A percentile compares a stretch with the other conserved stretches of the same genome.
Conservation (phyloP, 768 basidiomycete genomes). For the Lactarius tabidus region DNA sequence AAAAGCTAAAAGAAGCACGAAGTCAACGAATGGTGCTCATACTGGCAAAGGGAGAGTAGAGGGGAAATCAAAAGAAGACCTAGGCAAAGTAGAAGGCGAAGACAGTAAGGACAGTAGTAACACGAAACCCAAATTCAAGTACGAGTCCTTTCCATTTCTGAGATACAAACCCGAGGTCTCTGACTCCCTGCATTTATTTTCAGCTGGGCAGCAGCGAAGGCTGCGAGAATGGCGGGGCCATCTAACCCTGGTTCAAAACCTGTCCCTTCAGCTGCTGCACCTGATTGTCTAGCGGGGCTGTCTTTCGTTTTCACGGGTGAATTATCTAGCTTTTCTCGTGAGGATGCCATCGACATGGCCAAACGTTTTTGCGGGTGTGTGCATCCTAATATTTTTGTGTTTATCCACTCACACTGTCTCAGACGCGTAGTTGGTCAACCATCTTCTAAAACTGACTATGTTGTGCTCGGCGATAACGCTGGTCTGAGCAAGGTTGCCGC, state of each 20-base stretch:
- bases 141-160: slow-evolving; percentile 17
- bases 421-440: slow-evolving; percentile 87
- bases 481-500: slow-evolving; percentile 85
- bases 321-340: slow-evolving; percentile 77
- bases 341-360: slow-evolving; percentile 81
- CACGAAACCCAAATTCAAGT: slow-evolving; percentile 39
- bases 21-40: neutral
- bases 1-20: slow-evolving; percentile 24
- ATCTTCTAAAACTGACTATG: slow-evolving; percentile 85
- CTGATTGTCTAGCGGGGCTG: slow-evolving; percentile 80
- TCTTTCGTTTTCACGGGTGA: slow-evolving; percentile 97
- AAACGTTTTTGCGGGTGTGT: slow-evolving; percentile 91
- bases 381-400: neutral
- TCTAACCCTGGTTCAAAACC: slow-evolving; percentile 53
- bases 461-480: slow-evolving; percentile 83
- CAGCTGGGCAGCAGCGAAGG: slow-evolving; percentile 52
- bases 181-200: too few relatives aligned
- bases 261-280: slow-evolving; percentile 65
- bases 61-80: slow-evolving; percentile 25
- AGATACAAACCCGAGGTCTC: neutral
- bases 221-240: slow-evolving; percentile 59
- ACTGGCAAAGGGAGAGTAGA: neutral
- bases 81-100: slow-evolving; percentile 11
- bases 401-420: slow-evolving; percentile 11
- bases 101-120: slow-evolving; percentile 26